Base-by-base conservation (phyloP, 148 eudicot genomes). In the Dysphania ambrosioides region DNA sequence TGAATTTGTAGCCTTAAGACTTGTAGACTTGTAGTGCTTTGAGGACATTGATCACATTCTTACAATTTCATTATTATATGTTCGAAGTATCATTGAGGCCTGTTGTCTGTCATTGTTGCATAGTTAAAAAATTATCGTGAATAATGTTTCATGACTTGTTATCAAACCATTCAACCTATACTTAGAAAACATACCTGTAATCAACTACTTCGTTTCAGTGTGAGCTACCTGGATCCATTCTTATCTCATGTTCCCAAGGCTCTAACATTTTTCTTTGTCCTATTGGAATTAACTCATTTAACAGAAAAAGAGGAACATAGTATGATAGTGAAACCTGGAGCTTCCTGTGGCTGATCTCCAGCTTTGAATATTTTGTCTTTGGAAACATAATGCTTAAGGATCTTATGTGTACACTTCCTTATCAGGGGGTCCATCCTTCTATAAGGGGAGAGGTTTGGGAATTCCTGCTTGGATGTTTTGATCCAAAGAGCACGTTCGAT, bases 381-480 rank as follows among this genome's bases (percentile, higher is more conserved):
- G 67, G 34, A 40, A 66, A 32, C 19, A 34, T 36, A 27, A 56
- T 71, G 47, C 61, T 2, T 35, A 72, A 38, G 42, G 38, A 32
- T 60, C 75, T 74, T n/a, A 67, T 59, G 29, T 76, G 35, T 61
- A 67, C 47, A 21, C 55, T 40, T 67, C 40, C n/a, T 75, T 75
- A 72, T 75, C 73, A 94, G 99, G 99, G 99, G 71, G 79, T 95
- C 77, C 99, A 95, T 83, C 99, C 99, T n/a, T 82, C 88, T 75
- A 92, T 95, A 74, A 88, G 99, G 82, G 97, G 97, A 71, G 99
- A 92, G 86, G 99, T 95, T 64, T 94, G 98, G 98, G 98, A 94
- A 78, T 94, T 91, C 79, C 87, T 94, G 75, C 92, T 94, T 78
- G 98, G 97, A 57, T 88, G 98, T 85, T 94, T 80, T 88, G 97